These are phyloP conservation scores for Talaromyces sp. DNA, from an alignment of 2,329 filamentous ascomycete species.

Conservation along the genomic window DNA sequence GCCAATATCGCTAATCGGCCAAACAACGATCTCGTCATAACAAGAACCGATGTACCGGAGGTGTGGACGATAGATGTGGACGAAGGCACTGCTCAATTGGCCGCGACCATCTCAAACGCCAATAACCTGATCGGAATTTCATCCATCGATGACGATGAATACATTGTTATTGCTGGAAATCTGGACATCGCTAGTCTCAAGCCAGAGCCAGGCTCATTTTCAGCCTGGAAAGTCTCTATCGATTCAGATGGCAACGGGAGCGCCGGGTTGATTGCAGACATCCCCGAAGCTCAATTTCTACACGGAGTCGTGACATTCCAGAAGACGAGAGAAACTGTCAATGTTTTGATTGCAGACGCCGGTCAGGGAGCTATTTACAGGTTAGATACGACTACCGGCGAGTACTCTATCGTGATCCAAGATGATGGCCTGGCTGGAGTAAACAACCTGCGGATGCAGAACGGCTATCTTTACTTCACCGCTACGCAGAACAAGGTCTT, in stretches of 20 bases:
- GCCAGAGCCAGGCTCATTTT: conserved; percentile 18
- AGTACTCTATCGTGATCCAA: conserved; percentile 19
- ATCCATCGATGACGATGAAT: conserved; percentile 20
- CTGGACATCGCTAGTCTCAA: conserved; percentile 9
- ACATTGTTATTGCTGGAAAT: conserved; percentile 20
- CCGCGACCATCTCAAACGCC: conserved; percentile 19
- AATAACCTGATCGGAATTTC: conserved; percentile 20
- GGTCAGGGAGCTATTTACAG: conserved; percentile 20
- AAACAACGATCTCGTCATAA: conserved; percentile 33
- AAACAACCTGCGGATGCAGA: conserved; percentile 19
- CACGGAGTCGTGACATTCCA: conserved; percentile 21
- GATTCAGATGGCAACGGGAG: neutral
- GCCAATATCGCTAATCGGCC: conserved; percentile 33
- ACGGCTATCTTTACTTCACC: conserved; percentile 22
- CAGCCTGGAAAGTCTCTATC: conserved; percentile 22
- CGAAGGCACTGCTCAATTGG: conserved; percentile 14
- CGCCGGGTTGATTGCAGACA: conserved; percentile 16
- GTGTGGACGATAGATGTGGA: conserved; percentile 21
- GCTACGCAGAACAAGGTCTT: conserved; percentile 21
- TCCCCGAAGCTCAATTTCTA: conserved; percentile 20
- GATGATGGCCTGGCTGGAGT: conserved; percentile 21
- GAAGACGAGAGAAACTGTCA: conserved; percentile 12
- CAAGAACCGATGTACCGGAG: conserved; percentile 21
- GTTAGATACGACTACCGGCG: conserved; percentile 18
- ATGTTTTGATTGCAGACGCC: conserved; percentile 21